Conservation (phyloP, 164 flowering plant species). For the Annona cherimola region DNA sequence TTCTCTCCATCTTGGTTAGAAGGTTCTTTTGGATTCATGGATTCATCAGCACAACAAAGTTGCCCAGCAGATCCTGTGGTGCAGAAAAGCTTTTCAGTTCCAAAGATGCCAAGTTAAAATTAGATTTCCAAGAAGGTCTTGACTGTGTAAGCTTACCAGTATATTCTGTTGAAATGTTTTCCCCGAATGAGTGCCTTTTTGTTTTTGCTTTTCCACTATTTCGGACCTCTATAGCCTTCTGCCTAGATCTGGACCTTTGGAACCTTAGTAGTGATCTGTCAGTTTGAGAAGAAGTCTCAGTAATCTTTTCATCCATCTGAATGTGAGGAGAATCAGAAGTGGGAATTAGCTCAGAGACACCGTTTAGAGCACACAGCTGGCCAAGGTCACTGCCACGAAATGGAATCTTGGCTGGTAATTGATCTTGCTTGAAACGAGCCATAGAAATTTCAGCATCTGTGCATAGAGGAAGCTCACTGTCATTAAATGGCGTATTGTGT, state of each 20-base stretch:
- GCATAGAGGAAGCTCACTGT: conserved; percentile 18
- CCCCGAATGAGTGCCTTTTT: conserved; percentile 14
- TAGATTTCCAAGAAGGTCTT: conserved; percentile 1
- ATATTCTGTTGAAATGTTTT: conserved; percentile 7
- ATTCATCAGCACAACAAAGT: neutral
- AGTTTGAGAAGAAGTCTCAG: conserved; percentile 15
- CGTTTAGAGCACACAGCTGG: neutral
- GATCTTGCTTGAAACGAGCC: neutral
- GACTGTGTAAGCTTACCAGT: conserved; percentile 11
- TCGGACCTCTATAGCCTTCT: conserved; percentile 76
- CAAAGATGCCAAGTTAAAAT: neutral
- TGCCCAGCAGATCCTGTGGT: neutral
- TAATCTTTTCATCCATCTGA: conserved; percentile 19
- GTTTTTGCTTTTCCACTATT: conserved; percentile 45
- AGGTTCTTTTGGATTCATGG: neutral
- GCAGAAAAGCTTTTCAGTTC: neutral
- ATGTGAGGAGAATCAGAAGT: conserved; percentile 29
- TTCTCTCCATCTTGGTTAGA: conserved; percentile 10
- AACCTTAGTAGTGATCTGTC: conserved; percentile 46
- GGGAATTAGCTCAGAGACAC: conserved; percentile 4
- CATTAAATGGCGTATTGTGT: conserved; percentile 13
- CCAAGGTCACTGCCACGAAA: conserved; percentile 8
- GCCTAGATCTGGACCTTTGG: conserved; percentile 83
- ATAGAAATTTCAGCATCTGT: neutral
- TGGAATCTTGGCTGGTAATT: conserved; percentile 10